Base-by-base conservation (phyloP, 345 rosid species). In the Tarenaya hassleriana region DNA sequence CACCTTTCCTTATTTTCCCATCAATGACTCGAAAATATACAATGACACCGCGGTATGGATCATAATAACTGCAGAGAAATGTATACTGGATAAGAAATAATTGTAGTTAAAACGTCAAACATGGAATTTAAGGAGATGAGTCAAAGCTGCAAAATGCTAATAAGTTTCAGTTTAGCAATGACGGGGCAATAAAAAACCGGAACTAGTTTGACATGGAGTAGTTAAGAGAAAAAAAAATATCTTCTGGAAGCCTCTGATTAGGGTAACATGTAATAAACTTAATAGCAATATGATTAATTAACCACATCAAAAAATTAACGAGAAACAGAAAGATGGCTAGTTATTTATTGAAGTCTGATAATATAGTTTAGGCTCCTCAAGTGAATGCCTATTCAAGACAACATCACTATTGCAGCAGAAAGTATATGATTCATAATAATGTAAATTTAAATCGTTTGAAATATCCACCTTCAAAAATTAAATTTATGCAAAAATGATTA, bases 21-120 rank as follows among this genome's bases (percentile, higher is more conserved):
- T 92, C 98, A 59, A 84, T 70, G 29, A 87, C 88, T 71, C 98
- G 90, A 62, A 87, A 87, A 73, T 92, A 92, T 41, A 83, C 98
- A 58, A 92, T 76, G 55, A 92, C 98, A 67, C 98, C 98, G 9
- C 98, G 95, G 61, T 92, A 92, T 45, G 95, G 86, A 83, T 92
- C 98, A 54, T 91, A 91, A 63, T 91, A 91, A 71, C 96, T 91
- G 89, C 65, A 61, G 24, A 52, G 52, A 64, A 32, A 55, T 52
- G 52, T 16, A 55, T 51, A 0, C 55, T 31, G 39, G 55, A 52
- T 17, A 10, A 44, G 45, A 11, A 51, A 3, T 38, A 21, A 43
- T 14, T 43, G 59, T 45, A 52, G 38, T 29, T 58, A 8, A 7
- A 45, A 35, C 24, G 10, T 1, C 48, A 10, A 32, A 20, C 11